These are phyloP conservation scores for Nothomitra cinnamomea DNA, from an alignment of 2,329 filamentous ascomycete species.

Conservation along the genomic window DNA sequence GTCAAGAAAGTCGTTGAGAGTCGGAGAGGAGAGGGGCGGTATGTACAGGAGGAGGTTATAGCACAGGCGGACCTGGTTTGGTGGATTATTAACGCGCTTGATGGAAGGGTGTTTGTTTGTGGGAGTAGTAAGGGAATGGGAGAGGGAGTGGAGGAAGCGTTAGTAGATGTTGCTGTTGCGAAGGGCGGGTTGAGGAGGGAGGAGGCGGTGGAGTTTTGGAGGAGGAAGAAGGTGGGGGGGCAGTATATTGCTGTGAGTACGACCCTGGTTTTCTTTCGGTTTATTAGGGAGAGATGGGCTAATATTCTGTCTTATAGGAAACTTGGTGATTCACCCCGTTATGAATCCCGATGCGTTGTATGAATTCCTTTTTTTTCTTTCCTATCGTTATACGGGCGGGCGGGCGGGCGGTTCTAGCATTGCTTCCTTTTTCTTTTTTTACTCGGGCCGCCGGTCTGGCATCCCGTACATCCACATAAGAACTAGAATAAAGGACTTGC, in stretches of 20 bases:
- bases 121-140: constrained; percentile 94
- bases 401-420: no score
- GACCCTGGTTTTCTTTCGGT: neutral
- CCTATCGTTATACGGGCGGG: no score
- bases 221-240: constrained; percentile 74
- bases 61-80: constrained; percentile 92
- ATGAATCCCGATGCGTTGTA: no score
- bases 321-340: neutral
- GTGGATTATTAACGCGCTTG: constrained; percentile 93
- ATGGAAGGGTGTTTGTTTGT: constrained; percentile 91
- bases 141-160: constrained; percentile 76
- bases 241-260: constrained; percentile 73
- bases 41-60: constrained; percentile 89
- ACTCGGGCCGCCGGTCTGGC: no score
- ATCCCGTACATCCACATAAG: no score
- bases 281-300: neutral
- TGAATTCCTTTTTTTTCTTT: no score
- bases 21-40: constrained; percentile 61
- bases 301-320: neutral
- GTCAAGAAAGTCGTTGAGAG: constrained; percentile 70
- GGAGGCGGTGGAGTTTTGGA: constrained; percentile 78
- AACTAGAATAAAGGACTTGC: no score
- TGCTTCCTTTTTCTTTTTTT: no score
- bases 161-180: constrained; percentile 79
- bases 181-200: constrained; percentile 75